Evolutionary conservation across 2,329 filamentous ascomycete species (phyloP), one percentile per base, ranked within the genome.

Genomic region (Blastomyces parvus): DNA sequence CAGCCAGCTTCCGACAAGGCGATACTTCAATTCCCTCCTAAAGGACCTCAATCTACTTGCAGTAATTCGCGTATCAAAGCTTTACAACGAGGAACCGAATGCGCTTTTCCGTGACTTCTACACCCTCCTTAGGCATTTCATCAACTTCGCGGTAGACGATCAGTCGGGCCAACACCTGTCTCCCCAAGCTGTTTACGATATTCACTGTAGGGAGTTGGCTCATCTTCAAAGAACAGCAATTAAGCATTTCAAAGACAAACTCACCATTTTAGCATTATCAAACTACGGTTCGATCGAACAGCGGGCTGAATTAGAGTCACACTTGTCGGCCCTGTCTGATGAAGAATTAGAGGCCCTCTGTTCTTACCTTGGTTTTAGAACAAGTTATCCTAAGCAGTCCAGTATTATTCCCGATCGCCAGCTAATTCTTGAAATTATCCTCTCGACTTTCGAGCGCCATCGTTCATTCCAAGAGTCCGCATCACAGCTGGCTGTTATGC

Each of bases 211-310:
- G 48, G 80, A 82, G 13, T 80, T 99, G 17, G 89, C 88, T n/a
- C 86, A 83, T 61, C 78, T 99, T 61, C 95, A 99, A 74, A 79
- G 90, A 64, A 84, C 86, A 57, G 85, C 88, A 27, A 82, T 96
- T 70, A 91, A 88, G 70, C 81, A 91, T 69, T 97, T 96, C 77
- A 91, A 90, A 69, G 86, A 91, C 7, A 96, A 97, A 76, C 79
- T 99, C 46, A 91, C 88, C n/a, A 88, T 99, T 48, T 79, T 99
- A 64, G 90, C 93, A 1, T 78, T 99, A 48, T 94, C 94, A 22
- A 97, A 99, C 72, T 95, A 95, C 72, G 91, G 88, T 1, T 88
- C 91, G 3, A 88, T 99, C 66, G 88, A 92, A 67, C 88, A 89
- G 71, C 83, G 90, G 53, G 81, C 84, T 6, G 94, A 97, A 68